Percentiles rank a stretch among this genome's conserved stretches.
Conservation (phyloP, 495 filamentous ascomycete species). For the Darksidea phi region DNA sequence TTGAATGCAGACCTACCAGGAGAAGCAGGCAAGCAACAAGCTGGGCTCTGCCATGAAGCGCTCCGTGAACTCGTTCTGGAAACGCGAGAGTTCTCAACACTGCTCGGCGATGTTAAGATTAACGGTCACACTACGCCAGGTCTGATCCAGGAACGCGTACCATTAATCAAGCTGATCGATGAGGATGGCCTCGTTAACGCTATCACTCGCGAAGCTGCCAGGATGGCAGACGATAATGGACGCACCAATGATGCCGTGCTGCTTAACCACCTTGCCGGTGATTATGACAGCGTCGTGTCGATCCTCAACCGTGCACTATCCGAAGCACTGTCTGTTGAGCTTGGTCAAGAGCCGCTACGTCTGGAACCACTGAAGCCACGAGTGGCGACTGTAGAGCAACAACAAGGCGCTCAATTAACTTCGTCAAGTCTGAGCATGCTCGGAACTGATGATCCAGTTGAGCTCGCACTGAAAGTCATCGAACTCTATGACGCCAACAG, state of each 20-base stretch:
- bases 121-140: conserved; percentile 82
- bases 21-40: conserved; percentile 70
- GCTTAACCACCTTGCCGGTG: conserved; percentile 87
- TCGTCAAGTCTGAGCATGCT: conserved; percentile 75
- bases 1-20: conserved; percentile 83
- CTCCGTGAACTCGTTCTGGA: conserved; percentile 94
- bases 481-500: conserved; percentile 72
- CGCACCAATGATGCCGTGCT: conserved; percentile 89
- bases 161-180: conserved; percentile 74
- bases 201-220: conserved; percentile 86
- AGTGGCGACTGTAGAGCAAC: conserved; percentile 15
- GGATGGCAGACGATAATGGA: conserved; percentile 89
- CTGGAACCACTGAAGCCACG: conserved; percentile 77
- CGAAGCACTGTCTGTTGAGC: conserved; percentile 76
- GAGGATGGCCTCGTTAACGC: conserved; percentile 79
- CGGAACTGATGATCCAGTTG: conserved; percentile 78
- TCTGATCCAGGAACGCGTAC: conserved; percentile 82
- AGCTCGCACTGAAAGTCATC: conserved; percentile 76
- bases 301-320: conserved; percentile 90
- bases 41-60: conserved; percentile 83
- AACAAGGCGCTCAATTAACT: conserved; percentile 37
- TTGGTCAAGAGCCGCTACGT: conserved; percentile 71
- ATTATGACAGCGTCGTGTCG: conserved; percentile 85
- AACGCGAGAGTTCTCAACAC: conserved; percentile 86
- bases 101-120: conserved; percentile 84